These are phyloP conservation scores for Monosporascus sp. DNA, from an alignment of 2,329 filamentous ascomycete genomes.

Conservation along the genomic window DNA sequence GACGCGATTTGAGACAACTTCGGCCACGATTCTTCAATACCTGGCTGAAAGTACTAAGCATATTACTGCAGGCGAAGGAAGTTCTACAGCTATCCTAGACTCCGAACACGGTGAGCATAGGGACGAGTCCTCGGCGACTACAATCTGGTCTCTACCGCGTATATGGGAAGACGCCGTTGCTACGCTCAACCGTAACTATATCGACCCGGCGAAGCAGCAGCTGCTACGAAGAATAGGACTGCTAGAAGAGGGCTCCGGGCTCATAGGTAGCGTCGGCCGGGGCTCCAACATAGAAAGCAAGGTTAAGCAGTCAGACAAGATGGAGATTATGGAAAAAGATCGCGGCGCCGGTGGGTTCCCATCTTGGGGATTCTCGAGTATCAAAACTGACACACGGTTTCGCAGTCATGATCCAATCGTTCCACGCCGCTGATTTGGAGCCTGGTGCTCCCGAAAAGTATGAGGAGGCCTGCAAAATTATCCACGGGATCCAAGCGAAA, in stretches of 20 bases:
- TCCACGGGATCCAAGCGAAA: conserved; percentile 24
- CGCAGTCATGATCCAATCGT: conserved; percentile 35
- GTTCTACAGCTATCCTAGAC: neutral
- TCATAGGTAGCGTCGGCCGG: neutral
- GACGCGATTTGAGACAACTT: conserved; percentile 15
- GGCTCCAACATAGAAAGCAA: neutral
- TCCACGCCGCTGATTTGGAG: conserved; percentile 39
- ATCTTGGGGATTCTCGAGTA: neutral
- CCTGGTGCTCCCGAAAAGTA: conserved; percentile 33
- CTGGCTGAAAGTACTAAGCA: conserved; percentile 5
- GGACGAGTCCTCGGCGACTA: neutral
- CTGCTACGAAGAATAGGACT: conserved; percentile 13
- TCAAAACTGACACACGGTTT: neutral
- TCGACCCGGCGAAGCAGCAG: conserved; percentile 8
- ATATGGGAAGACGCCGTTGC: conserved; percentile 15
- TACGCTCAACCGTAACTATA: conserved; percentile 4
- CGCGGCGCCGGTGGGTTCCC: conserved; percentile 13
- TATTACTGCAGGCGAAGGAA: neutral
- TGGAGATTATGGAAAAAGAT: conserved; percentile 17
- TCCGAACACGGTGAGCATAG: neutral
- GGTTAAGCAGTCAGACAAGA: conserved; percentile 7
- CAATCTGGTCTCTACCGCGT: conserved; percentile 13
- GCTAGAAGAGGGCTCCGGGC: conserved; percentile 3
- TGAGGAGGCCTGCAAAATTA: conserved; percentile 30
- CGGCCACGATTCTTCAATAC: conserved; percentile 10